Evolutionary conservation across 345 rosid genomes (phyloP).

Genomic region (Noccaea bulbosa): DNA sequence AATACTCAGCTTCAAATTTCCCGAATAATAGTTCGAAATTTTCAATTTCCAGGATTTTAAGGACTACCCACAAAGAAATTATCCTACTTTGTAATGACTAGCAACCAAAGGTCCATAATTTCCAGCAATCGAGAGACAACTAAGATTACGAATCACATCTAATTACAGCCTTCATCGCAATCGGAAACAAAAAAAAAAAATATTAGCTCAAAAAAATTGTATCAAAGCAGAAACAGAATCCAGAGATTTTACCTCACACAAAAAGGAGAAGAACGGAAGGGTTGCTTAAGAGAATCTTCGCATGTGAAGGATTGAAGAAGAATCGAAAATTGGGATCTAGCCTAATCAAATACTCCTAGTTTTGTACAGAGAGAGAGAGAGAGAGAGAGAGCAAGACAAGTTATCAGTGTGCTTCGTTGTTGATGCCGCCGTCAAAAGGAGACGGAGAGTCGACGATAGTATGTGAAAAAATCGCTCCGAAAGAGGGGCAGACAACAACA

Average conservation of each 20-base stretch:
- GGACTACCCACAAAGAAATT: slow-evolving; percentile 11
- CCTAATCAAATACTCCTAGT: slow-evolving; percentile 11
- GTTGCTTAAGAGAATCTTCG: slow-evolving; percentile 17
- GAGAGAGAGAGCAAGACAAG: slow-evolving; percentile 20
- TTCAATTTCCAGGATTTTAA: slow-evolving; percentile 8
- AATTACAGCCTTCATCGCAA: background rate
- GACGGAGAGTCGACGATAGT: slow-evolving; percentile 42
- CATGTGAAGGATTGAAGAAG: slow-evolving; percentile 33
- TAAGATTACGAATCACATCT: slow-evolving; percentile 40
- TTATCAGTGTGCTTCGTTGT: slow-evolving; percentile 38
- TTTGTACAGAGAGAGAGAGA: background rate
- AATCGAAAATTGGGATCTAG: slow-evolving; percentile 33
- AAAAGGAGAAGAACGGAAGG: slow-evolving; percentile 18
- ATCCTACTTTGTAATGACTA: slow-evolving; percentile 15
- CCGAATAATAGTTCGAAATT: background rate
- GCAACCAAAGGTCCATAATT: slow-evolving; percentile 27
- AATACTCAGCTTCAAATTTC: slow-evolving; percentile 4
- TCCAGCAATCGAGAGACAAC: slow-evolving; percentile 24
- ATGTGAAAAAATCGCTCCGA: slow-evolving; percentile 21
- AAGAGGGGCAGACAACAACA: slow-evolving; percentile 20
- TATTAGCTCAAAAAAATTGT: slow-evolving; percentile 14
- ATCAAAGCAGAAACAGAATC: slow-evolving; percentile 25
- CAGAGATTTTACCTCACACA: slow-evolving; percentile 35
- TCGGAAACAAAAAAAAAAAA: slow-evolving; percentile 20
- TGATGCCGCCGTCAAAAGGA: slow-evolving; percentile 38